phyloP scores from a whole-genome alignment of 1,284 basidiomycete species.

The Ceratobasidium sp. region DNA sequence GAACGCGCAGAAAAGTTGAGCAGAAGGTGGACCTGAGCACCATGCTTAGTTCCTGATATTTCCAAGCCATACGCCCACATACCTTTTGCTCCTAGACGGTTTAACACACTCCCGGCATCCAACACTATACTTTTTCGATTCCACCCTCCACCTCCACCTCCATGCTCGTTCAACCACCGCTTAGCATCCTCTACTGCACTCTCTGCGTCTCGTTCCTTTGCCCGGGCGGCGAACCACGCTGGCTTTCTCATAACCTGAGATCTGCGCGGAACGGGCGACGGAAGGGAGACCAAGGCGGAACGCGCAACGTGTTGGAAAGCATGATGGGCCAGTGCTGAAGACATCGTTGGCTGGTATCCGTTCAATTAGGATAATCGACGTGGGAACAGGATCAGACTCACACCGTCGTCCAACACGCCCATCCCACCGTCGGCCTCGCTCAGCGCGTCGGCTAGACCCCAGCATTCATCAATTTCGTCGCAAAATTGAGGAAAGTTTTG shows the following conservation, averaged over 20 bases:
- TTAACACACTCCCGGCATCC: slow-evolving; percentile 70
- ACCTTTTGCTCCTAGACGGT: slow-evolving; percentile 52
- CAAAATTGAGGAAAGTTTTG: slow-evolving; percentile 93
- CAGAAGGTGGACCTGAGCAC: slow-evolving; percentile 55
- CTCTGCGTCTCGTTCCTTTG: slow-evolving; percentile 66
- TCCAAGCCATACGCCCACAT: neutral
- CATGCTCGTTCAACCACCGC: slow-evolving; percentile 63
- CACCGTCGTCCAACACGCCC: slow-evolving; percentile 71
- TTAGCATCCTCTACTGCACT: slow-evolving; percentile 67
- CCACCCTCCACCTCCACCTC: slow-evolving; percentile 61
- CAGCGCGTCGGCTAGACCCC: slow-evolving; percentile 77
- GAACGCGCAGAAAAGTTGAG: slow-evolving; percentile 69
- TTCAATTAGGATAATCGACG: slow-evolving; percentile 31
- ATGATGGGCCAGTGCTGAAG: slow-evolving; percentile 68
- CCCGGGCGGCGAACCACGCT: slow-evolving; percentile 71
- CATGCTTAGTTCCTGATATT: neutral
- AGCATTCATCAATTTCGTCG: slow-evolving; percentile 78
- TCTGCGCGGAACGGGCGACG: slow-evolving; percentile 81
- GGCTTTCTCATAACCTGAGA: slow-evolving; percentile 85
- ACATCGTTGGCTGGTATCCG: slow-evolving; percentile 28
- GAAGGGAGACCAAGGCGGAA: slow-evolving; percentile 83
- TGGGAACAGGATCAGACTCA: slow-evolving; percentile 18
- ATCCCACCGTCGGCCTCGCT: slow-evolving; percentile 80
- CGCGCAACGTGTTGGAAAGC: slow-evolving; percentile 83
- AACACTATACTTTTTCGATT: slow-evolving; percentile 63